Conservation (phyloP, 164 flowering plant genomes). For the Sextonia rubra region DNA sequence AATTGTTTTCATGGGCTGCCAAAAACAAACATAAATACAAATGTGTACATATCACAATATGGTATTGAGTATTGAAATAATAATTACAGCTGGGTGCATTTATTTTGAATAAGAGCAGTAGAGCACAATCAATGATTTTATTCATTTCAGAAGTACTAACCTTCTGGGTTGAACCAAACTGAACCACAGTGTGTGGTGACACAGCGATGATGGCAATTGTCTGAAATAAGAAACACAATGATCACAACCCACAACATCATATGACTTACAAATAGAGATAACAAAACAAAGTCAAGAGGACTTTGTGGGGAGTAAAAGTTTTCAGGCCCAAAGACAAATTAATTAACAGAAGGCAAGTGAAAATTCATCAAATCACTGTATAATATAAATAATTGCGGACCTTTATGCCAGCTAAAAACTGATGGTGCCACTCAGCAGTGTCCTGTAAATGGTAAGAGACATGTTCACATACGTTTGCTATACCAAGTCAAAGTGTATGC, state of each 20-base stretch:
- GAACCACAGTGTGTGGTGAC: constrained; percentile 57
- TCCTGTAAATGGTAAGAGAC: constrained; percentile 31
- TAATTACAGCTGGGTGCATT: not conserved
- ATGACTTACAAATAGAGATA: not conserved
- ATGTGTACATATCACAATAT: not conserved
- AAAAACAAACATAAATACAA: not conserved
- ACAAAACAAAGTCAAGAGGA: no score
- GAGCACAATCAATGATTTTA: not conserved
- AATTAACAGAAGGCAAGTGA: not conserved
- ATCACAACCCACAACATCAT: constrained; percentile 6
- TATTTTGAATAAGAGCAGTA: not conserved
- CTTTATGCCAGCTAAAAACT: constrained; percentile 68
- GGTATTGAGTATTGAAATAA: no score
- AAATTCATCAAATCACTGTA: not conserved
- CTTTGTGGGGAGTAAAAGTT: not conserved
- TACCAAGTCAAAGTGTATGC: not conserved
- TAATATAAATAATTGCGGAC: constrained; percentile 25
- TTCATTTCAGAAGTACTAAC: constrained; percentile 29
- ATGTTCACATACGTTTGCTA: constrained; percentile 2
- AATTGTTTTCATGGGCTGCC: not conserved
- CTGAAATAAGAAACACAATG: constrained; percentile 41
- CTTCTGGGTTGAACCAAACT: constrained; percentile 79
- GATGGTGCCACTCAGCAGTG: constrained; percentile 36
- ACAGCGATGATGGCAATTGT: constrained; percentile 66
- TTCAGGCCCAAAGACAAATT: not conserved